Evolutionary conservation across 23 red algal genomes (phyloP).

Genomic region (Gracilaria gracilis): DNA sequence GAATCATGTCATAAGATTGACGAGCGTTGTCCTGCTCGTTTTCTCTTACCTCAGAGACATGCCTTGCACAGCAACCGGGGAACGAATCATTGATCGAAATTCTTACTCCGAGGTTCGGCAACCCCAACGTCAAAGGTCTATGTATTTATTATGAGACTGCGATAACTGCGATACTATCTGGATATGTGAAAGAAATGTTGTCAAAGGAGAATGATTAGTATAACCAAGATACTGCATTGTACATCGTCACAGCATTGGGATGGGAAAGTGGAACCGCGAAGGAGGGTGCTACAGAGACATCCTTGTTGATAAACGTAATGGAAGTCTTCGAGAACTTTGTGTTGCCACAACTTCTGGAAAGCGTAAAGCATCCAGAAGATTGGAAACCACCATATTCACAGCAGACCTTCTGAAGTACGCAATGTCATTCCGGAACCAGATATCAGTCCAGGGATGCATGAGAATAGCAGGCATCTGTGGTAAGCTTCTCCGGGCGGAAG

Average conservation of each 20-base stretch:
- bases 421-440: conserved; percentile 91
- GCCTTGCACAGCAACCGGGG: too few species aligned
- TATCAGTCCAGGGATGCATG: conserved; percentile 52
- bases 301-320: conserved; percentile 74
- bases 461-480: conserved; percentile 41
- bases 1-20: too few species aligned
- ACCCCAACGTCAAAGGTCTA: conserved; percentile 89
- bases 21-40: too few species aligned
- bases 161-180: conserved; percentile 79
- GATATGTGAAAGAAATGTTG: conserved; percentile 80
- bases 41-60: too few species aligned
- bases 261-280: conserved; percentile 88
- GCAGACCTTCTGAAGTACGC: conserved; percentile 95
- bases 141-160: conserved; percentile 78
- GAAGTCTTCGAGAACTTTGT: conserved; percentile 87
- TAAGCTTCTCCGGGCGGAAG: conserved; percentile 60
- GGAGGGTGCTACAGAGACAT: conserved; percentile 85
- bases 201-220: conserved; percentile 76
- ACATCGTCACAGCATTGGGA: conserved; percentile 93
- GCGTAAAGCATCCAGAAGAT: conserved; percentile 36
- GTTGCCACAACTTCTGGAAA: conserved; percentile 60
- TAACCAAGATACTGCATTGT: conserved; percentile 87
- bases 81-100: too few species aligned
- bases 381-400: conserved; percentile 80
- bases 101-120: too few species aligned